Evolutionary conservation across 192 early-diverging fungal genomes (phyloP), one percentile per base, ranked within the genome.

Genomic region (Dissophora globulifera): DNA sequence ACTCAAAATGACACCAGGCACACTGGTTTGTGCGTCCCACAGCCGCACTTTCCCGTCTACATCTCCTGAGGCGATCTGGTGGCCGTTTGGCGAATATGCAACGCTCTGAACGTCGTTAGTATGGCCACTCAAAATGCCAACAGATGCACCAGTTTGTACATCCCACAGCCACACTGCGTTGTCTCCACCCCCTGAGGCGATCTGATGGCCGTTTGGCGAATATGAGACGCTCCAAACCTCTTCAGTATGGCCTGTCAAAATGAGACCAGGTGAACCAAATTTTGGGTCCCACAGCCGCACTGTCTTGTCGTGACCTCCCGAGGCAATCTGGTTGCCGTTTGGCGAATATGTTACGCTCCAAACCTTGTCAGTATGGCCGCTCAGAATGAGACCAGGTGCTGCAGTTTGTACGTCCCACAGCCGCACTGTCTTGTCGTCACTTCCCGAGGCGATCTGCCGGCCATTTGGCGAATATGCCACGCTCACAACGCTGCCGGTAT

Each of bases 11-110:
- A 2, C n/a, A 27, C 23, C 23, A 8, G 17, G 15, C 9, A 17
- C 23, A 0, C 45, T 46, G 6, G 58, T 60, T 48, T 60, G n/a
- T n/a, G 30, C 17, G 20, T 59, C 43, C 25, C 57, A 59, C 8
- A 59, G 57, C 16, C 45, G 11, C 2, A 47, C 29, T n/a, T 11
- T 47, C 4, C 15, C 16, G 12, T 47, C 43, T 2, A 26, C 26
- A 33, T n/a, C 13, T 15, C 19, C 41, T n/a, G 23, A 31, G 1
- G 43, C 57, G 12, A 59, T 30, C 42, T 59, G 57, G 22, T 35
- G 13, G 6, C 43, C 57, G 7, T 45, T 47, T 6, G 57, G 57
- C 12, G 42, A 59, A 27, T 43, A 59, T 20, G 17, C 11, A 8
- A 48, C 23, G 4, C 13, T 7, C 15, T 13, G 3, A 4, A 47